These are phyloP conservation scores for Trichoderma atrobrunneum DNA, from an alignment of 2,329 filamentous ascomycete genomes.

Conservation along the genomic window DNA sequence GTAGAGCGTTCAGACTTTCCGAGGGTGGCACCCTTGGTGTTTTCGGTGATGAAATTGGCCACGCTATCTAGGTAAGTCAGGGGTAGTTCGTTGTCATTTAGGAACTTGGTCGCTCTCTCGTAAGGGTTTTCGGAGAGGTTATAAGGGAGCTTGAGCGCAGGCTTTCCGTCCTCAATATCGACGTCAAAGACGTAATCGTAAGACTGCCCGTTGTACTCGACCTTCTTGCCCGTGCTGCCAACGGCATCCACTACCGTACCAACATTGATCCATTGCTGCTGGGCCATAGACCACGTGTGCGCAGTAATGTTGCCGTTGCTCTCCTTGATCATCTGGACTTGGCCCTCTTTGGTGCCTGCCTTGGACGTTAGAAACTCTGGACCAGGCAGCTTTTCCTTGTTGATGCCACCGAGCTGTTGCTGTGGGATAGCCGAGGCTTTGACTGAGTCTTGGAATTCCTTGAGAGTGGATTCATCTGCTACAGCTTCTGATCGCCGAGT, in stretches of 20 bases:
- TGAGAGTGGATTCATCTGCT: conserved; percentile 65
- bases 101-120: conserved; percentile 85
- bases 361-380: conserved; percentile 81
- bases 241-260: conserved; percentile 93
- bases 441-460: conserved; percentile 77
- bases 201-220: conserved; percentile 74
- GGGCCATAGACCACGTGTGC: conserved; percentile 76
- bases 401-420: conserved; percentile 77
- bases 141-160: conserved; percentile 88
- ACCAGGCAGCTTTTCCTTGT: conserved; percentile 88
- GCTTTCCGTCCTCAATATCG: conserved; percentile 91
- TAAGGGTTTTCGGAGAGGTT: conserved; percentile 92
- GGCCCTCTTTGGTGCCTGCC: conserved; percentile 90
- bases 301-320: conserved; percentile 78
- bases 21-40: conserved; percentile 83
- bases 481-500: conserved; percentile 67
- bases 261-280: conserved; percentile 77
- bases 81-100: conserved; percentile 83
- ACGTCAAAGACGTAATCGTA: conserved; percentile 98
- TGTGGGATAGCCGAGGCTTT: conserved; percentile 82
- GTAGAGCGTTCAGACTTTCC: conserved; percentile 56
- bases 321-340: conserved; percentile 88
- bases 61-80: conserved; percentile 87
- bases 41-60: conserved; percentile 85
- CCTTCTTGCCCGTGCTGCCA: conserved; percentile 76